Evolutionary conservation across 2,329 filamentous ascomycete genomes (phyloP), one percentile per base, ranked within the genome.

Genomic region (Fragosphaeria purpurea): DNA sequence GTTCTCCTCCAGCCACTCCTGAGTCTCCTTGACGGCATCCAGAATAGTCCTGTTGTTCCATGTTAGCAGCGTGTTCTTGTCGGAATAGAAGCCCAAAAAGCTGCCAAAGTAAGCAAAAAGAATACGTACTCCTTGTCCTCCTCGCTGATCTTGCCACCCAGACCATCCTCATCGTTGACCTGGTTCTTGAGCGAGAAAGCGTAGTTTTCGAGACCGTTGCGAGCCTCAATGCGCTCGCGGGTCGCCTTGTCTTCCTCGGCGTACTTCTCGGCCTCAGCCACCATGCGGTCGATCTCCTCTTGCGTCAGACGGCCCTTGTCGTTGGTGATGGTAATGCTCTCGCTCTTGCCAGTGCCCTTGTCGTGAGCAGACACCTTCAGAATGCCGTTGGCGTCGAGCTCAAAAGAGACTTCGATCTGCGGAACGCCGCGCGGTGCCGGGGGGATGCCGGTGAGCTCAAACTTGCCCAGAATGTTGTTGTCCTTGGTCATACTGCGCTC

Each of bases 181-280:
- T 97, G 93, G 86, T 95, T 97, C 87, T 97, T 97, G 62, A 98
- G 77, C 76, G 80, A 91, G 82, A 95, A 97, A 61, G 89, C 89
- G 74, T 97, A 98, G 83, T 97, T 97, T 83, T 98, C 93, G 55
- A 98, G 86, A 61, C 84, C 82, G 74, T 98, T 97, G 67, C 91
- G 86, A 62, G 90, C 85, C 77, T 96, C 90, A 62, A 98, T 95
- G 75, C 90, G 90, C 76, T 93, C 88, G 67, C 89, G 88, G 65
- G 88, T 94, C 57, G 90, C 90, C 83, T 97, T 97, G 78, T 98
- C 93, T 75, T 97, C 93, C 71, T 98, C 93, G 66, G 93, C 93
- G 69, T 90, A 97, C 76, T 96, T 88, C 82, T 97, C 93, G 55
- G 93, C 93, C 74, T 98, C 93, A 61, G 85, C 83, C 58, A 98